Percentiles rank a stretch among this genome's conserved stretches.
Evolutionary conservation across 2,329 filamentous ascomycete genomes (phyloP).

Genomic region (Kalmusia sp.): DNA sequence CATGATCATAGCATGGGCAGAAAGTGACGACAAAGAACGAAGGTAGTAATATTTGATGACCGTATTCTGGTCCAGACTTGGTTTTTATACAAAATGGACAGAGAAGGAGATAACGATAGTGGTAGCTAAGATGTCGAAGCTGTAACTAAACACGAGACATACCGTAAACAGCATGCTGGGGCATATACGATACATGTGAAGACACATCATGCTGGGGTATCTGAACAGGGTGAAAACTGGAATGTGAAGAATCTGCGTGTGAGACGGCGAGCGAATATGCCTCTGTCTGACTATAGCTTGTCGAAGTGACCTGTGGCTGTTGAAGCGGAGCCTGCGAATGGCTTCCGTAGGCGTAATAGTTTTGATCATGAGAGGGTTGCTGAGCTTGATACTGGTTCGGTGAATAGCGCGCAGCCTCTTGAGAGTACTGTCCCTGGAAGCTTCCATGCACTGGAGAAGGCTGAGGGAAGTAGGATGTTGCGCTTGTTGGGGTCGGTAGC

Average conservation of each 20-base stretch:
- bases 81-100: conserved; percentile 19
- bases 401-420: conserved; percentile 30
- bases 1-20: conserved; percentile 5
- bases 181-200: conserved; percentile 47
- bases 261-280: conserved; percentile 31
- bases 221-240: conserved; percentile 40
- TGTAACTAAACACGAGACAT: conserved; percentile 50
- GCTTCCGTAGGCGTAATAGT: conserved; percentile 32
- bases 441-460: conserved; percentile 34
- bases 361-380: conserved; percentile 29
- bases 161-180: conserved; percentile 46
- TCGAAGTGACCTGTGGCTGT: conserved; percentile 23
- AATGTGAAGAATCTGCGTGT: conserved; percentile 35
- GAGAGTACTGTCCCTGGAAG: conserved; percentile 30
- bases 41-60: conserved; percentile 20
- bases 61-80: conserved; percentile 21
- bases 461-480: conserved; percentile 42
- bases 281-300: conserved; percentile 29
- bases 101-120: conserved; percentile 36
- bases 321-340: conserved; percentile 28
- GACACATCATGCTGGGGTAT: conserved; percentile 45
- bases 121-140: conserved; percentile 38
- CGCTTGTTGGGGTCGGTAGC: conserved; percentile 33
- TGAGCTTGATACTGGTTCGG: conserved; percentile 31
- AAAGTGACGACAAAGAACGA: conserved; percentile 8